Percentiles rank a stretch among this genome's conserved stretches.
These are phyloP conservation scores for Thielaviopsis populi DNA, from an alignment of 2,329 filamentous ascomycete species.

Conservation along the genomic window DNA sequence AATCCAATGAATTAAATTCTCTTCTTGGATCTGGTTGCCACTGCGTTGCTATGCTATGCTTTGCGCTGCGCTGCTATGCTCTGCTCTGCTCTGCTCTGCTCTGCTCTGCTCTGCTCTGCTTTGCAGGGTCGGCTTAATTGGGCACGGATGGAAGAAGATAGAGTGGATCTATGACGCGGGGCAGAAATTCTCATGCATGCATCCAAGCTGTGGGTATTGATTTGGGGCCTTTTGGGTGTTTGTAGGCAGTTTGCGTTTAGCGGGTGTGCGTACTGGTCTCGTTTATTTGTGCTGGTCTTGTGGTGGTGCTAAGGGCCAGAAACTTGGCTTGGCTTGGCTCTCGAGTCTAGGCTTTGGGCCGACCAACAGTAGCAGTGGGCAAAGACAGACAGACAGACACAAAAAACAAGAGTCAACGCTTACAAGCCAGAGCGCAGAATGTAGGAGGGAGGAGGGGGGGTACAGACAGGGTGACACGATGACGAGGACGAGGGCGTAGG, in stretches of 20 bases:
- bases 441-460: neutral
- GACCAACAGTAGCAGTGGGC: neutral
- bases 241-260: neutral
- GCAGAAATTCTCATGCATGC: conserved; percentile 5
- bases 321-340: neutral
- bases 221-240: neutral
- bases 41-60: neutral
- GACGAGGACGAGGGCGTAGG: neutral
- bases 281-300: neutral
- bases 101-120: neutral
- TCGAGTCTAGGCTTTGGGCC: neutral
- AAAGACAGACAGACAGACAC: neutral
- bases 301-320: neutral
- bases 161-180: conserved; percentile 4
- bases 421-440: neutral
- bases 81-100: no score
- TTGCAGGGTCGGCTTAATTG: neutral
- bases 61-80: neutral
- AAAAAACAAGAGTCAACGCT: neutral
- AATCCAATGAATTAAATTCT: neutral
- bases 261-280: neutral
- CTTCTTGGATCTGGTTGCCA: neutral
- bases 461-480: neutral
- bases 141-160: neutral
- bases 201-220: neutral